Base-by-base conservation (phyloP, 1,139 yeast species). In the Nematodospora anomalae region DNA sequence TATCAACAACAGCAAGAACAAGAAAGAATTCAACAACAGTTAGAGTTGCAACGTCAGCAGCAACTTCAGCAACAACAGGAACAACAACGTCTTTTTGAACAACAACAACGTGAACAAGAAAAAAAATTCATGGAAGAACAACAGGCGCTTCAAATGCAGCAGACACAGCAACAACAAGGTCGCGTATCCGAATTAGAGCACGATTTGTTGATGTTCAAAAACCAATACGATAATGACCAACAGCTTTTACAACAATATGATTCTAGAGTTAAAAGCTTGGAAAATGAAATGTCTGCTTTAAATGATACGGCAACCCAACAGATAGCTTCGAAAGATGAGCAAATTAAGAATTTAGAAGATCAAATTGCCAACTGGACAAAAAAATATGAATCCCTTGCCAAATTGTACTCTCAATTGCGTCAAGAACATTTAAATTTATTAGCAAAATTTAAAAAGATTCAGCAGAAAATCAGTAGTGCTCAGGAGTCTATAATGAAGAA, bases 381-480 rank as follows among this genome's bases (percentile, higher is more conserved):
- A 41, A 90, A 90, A 62, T 90, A 90, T 59, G 96, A 89, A 55
- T 79, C 95, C 0, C 71, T 90, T 48, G 97, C 97, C 4, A 87
- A 88, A 54, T 70, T 90, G 44, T 90, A 90, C 57, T 83, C 96
- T 2, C 96, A 89, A 60, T 71, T 90, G 49, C 83, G 97, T 52
- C 95, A 87, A 61, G 97, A 90, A 58, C 97, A 90, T 58, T 71
- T 90, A 55, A 86, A 83, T 45, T 65, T 89, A 44, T 72, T 90
- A 51, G 74, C 86, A 33, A 84, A 84, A 55, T 84, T 84, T 55
- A 90, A 90, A 57, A 83, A 84, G 49, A 75, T 84, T 38, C 96
- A 89, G 60, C 88, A 89, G 50, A 87, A 86, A 59, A 95, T 94
- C 6, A 84, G 90, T 20, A 84, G 95, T 43, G 96, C 97, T 6